phyloP scores from a whole-genome alignment of 257 asterid genomes.

The Phtheirospermum japonicum region DNA sequence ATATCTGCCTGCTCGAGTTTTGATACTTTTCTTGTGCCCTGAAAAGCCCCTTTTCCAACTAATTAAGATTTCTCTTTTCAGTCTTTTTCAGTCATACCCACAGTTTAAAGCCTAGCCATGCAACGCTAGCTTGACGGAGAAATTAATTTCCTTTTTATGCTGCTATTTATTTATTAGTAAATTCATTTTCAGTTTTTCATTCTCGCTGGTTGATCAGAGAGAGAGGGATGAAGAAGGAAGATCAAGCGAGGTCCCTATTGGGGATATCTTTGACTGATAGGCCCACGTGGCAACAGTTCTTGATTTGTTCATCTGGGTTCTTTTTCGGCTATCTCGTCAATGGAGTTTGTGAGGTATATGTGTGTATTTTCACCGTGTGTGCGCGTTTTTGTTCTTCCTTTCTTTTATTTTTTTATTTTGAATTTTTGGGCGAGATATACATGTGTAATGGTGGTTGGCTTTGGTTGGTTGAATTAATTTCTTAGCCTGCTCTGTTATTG shows the following conservation, averaged over 20 bases:
- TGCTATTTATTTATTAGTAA: no score
- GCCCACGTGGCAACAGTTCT: slow-evolving; percentile 83
- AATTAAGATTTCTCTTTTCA: background rate
- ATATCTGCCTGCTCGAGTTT: background rate
- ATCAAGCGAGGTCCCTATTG: slow-evolving; percentile 70
- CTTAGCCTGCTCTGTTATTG: slow-evolving; percentile 20
- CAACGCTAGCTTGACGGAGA: background rate
- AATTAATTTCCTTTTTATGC: background rate
- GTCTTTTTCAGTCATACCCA: background rate
- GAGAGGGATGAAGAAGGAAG: slow-evolving; percentile 67
- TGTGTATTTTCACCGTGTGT: no score
- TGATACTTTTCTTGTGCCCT: slow-evolving; percentile 3
- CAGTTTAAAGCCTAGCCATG: background rate
- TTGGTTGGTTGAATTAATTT: slow-evolving; percentile 11
- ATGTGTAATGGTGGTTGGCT: no score
- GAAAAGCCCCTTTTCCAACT: background rate
- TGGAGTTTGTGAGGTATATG: slow-evolving; percentile 84
- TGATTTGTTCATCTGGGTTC: slow-evolving; percentile 83
- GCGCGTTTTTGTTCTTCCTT: background rate
- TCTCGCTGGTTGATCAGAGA: no score
- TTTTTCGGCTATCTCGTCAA: slow-evolving; percentile 93
- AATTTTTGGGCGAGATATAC: no score
- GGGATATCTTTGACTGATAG: slow-evolving; percentile 70
- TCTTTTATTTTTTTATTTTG: no score
- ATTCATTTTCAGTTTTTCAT: no score